phyloP scores from a whole-genome alignment of 352 stramenopile genomes.

The Blastocystis sp. region DNA sequence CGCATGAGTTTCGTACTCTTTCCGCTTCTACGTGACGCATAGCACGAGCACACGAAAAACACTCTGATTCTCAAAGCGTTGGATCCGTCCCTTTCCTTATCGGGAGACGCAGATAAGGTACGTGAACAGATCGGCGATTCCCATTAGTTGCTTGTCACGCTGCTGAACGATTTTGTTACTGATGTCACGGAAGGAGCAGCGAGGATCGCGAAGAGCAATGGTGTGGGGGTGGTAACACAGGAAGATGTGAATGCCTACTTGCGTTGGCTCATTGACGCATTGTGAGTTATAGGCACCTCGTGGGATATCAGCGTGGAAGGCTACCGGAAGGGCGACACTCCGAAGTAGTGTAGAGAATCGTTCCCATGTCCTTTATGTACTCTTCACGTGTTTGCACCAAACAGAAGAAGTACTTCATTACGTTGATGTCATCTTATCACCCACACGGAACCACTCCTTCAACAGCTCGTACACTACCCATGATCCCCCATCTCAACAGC shows the following conservation, averaged over 20 bases:
- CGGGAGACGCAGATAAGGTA: slow-evolving; percentile 39
- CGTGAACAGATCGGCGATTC: background rate
- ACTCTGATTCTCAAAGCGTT: slow-evolving; percentile 33
- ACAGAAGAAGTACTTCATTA: background rate
- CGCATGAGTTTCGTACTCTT: background rate
- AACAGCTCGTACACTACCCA: slow-evolving; percentile 49
- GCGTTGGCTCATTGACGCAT: background rate
- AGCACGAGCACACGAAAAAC: slow-evolving; percentile 22
- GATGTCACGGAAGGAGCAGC: slow-evolving; percentile 57
- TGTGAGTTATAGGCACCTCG: background rate
- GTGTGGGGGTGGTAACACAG: background rate
- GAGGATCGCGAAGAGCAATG: background rate
- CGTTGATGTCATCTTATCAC: slow-evolving; percentile 65
- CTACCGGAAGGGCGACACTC: background rate
- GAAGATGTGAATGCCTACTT: background rate
- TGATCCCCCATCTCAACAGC: background rate
- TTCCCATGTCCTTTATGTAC: background rate
- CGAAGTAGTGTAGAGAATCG: background rate
- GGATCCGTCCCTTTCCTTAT: slow-evolving; percentile 32
- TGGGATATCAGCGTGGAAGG: background rate
- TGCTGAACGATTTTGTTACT: slow-evolving; percentile 60
- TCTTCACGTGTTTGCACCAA: background rate
- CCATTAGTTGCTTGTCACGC: background rate
- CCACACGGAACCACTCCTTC: slow-evolving; percentile 67
- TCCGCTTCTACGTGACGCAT: background rate